Evolutionary conservation across 768 basidiomycete genomes (phyloP), one percentile per base, ranked within the genome.

Genomic region (Boletus reticuloceps): DNA sequence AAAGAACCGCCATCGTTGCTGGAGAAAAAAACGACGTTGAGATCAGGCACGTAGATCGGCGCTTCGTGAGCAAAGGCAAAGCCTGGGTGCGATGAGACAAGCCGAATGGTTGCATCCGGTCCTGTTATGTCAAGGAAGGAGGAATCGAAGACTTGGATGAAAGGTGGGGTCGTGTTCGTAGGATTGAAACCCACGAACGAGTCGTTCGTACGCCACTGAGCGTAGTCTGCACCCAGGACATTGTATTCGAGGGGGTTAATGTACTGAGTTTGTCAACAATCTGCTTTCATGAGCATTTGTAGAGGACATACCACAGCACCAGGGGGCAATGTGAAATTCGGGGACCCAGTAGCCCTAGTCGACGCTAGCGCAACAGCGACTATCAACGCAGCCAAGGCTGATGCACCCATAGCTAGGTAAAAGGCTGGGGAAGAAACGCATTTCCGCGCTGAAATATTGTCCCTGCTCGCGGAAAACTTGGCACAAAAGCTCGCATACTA

Each of bases 31-130:
- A 92, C 75, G 58, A 86, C 82, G 61, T 90, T 81, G n/a, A 83
- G 85, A n/a, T 75, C 77, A 6, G 83, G 71, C 32, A 81, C 72
- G 68, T 83, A 89, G 2, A 91, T 75, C 0, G 88, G 87, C 3
- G 87, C 90, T 70, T 93, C 91, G 64, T 92, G 89, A 17, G 88
- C 89, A 58, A 89, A 83, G 4, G 85, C 85, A 66, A 84, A 85
- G 5, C 77, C 80, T 4, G 79, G 77, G 54, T 83, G 82, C 9
- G 79, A 78, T 0, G 83, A 82, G 45, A 93, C 80, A 55, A 80
- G 67, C 5, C 79, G 77, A 47, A 91, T 78, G 0, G 79, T 78
- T 7, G 89, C 82, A 25, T 73, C 70, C 5, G 68, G 58, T 1
- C 88, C 89, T 1, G 89, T 77, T 52, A 90, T 73, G 8, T 67